Evolutionary conservation across 768 basidiomycete genomes (phyloP).

Genomic region (Hygrocybe punicea): DNA sequence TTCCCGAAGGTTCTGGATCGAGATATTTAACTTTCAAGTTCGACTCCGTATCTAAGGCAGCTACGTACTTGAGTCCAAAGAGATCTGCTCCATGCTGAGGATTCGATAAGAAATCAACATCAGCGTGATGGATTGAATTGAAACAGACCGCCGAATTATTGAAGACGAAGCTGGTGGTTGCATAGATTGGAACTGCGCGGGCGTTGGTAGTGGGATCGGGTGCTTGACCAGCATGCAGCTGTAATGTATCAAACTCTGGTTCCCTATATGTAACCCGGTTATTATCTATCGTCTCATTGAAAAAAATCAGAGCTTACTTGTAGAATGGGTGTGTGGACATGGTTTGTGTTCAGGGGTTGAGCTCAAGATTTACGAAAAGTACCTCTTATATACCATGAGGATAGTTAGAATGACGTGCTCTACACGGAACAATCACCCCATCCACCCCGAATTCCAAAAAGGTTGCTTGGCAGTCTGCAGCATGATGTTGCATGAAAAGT

Average conservation of each 20-base stretch:
- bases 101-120: neutral
- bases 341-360: neutral
- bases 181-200: constrained; percentile 76
- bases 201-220: constrained; percentile 66
- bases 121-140: neutral
- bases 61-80: constrained; percentile 52
- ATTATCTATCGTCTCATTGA: neutral
- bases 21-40: neutral
- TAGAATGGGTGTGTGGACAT: constrained; percentile 13
- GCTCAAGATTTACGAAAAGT: neutral
- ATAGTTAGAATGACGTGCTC: neutral
- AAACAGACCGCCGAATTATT: constrained; percentile 58
- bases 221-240: constrained; percentile 72
- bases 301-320: constrained; percentile 9
- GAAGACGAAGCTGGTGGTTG: constrained; percentile 69
- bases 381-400: neutral
- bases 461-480: too few species aligned
- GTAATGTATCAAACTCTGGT: constrained; percentile 77
- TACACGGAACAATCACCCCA: constrained; percentile 9
- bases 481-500: too few species aligned
- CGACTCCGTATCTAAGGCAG: neutral
- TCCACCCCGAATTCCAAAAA: too few species aligned
- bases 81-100: constrained; percentile 67
- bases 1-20: constrained; percentile 48
- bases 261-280: constrained; percentile 29